Percentiles rank a stretch among this genome's conserved stretches.
These are phyloP conservation scores for Agroathelia rolfsii DNA, from an alignment of 1,284 basidiomycete species.

Conservation along the genomic window DNA sequence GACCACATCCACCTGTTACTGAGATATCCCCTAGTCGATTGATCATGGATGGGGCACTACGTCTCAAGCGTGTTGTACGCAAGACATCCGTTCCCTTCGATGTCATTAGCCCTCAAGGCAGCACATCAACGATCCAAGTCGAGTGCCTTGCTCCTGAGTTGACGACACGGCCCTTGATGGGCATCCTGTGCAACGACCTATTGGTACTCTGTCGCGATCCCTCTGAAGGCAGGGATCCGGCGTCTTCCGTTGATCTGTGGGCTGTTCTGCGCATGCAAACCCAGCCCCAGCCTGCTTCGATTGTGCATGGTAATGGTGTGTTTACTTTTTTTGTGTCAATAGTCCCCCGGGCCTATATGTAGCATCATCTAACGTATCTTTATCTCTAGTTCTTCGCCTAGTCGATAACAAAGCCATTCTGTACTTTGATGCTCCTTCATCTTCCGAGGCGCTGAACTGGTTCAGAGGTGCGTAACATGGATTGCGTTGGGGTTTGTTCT, in stretches of 20 bases:
- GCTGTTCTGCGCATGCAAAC: constrained; percentile 90
- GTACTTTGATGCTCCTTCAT: constrained; percentile 81
- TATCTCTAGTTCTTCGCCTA: constrained; percentile 58
- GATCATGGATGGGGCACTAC: constrained; percentile 79
- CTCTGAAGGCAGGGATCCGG: constrained; percentile 63
- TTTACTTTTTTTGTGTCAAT: constrained; percentile 13
- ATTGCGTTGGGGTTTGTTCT: neutral
- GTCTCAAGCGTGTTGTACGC: constrained; percentile 82
- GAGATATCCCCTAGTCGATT: constrained; percentile 46
- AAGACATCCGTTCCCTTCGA: constrained; percentile 83
- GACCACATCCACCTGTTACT: constrained; percentile 6
- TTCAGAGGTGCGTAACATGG: constrained; percentile 57
- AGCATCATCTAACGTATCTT: constrained; percentile 9
- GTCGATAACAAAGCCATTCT: constrained; percentile 87
- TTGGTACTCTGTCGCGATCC: constrained; percentile 82
- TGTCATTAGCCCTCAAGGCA: constrained; percentile 65
- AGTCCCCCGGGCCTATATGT: constrained; percentile 8
- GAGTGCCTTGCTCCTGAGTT: constrained; percentile 81
- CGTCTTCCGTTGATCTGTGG: constrained; percentile 77
- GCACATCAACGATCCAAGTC: constrained; percentile 74
- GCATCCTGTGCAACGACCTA: constrained; percentile 86
- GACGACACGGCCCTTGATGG: constrained; percentile 64
- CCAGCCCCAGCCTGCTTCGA: constrained; percentile 79
- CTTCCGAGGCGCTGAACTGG: constrained; percentile 81
- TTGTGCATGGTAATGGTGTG: constrained; percentile 78